These are phyloP conservation scores for Phytophthora multivora DNA, from an alignment of 352 stramenopile species.

Conservation along the genomic window DNA sequence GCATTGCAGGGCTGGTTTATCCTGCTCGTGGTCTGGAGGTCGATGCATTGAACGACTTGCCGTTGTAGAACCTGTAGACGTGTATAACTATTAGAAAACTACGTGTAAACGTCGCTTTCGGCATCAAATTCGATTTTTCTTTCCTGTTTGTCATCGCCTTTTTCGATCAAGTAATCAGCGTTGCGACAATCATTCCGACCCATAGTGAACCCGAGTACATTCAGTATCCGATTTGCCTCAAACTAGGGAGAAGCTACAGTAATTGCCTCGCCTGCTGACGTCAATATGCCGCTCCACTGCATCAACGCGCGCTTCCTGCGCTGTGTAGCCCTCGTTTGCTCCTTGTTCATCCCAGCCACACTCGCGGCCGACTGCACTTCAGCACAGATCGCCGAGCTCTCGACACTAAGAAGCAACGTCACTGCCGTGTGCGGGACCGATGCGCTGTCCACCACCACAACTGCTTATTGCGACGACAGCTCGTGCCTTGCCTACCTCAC, in stretches of 20 bases:
- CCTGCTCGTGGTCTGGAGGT: conserved; percentile 5
- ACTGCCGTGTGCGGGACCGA: conserved; percentile 35
- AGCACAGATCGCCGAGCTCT: conserved; percentile 25
- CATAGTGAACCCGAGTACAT: background rate
- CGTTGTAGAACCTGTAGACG: conserved; percentile 1
- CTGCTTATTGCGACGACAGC: conserved; percentile 24
- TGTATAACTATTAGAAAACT: background rate
- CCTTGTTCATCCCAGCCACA: background rate
- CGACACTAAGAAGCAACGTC: conserved; percentile 31
- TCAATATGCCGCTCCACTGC: background rate
- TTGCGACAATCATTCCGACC: conserved; percentile 1
- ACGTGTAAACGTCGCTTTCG: background rate
- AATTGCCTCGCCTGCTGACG: too few relatives aligned
- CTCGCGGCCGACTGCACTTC: conserved; percentile 31
- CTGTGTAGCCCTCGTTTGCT: conserved; percentile 1
- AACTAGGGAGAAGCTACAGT: conserved; percentile 1
- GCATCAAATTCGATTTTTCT: background rate
- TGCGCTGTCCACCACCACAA: conserved; percentile 17
- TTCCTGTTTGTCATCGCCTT: background rate
- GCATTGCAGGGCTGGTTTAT: conserved; percentile 8
- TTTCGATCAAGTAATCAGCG: conserved; percentile 22
- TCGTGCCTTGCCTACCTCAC: conserved; percentile 31
- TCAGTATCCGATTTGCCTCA: conserved; percentile 15
- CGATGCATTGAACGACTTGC: conserved; percentile 3
- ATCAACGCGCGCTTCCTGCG: background rate